Evolutionary conservation across 768 basidiomycete species (phyloP).

Genomic region (Punctularia strigosozonata): DNA sequence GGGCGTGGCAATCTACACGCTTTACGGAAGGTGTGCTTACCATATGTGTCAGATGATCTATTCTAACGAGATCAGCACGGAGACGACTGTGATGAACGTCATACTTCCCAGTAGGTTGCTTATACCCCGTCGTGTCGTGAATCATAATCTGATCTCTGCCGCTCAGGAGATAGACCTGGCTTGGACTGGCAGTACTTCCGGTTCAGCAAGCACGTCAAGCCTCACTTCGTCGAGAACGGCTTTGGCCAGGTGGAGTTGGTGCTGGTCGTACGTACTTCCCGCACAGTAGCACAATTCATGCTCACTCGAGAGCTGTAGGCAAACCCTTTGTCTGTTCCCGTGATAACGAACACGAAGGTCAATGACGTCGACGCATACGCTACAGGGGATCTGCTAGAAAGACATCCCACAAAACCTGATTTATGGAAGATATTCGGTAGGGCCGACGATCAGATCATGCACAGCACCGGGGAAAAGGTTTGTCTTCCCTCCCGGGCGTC

Average conservation of each 20-base stretch:
- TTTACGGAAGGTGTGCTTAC: too few relatives aligned
- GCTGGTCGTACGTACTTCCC: constrained; percentile 1
- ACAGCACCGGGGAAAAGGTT: constrained; percentile 29
- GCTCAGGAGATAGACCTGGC: constrained; percentile 6
- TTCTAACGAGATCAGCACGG: too few relatives aligned
- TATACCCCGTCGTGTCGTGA: background rate
- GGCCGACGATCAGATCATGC: constrained; percentile 33
- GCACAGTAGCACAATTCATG: background rate
- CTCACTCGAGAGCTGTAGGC: background rate
- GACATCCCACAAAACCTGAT: constrained; percentile 25
- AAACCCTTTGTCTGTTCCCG: background rate
- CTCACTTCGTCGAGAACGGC: background rate
- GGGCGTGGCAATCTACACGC: constrained; percentile 10
- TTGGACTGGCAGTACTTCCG: constrained; percentile 2
- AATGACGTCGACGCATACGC: constrained; percentile 17
- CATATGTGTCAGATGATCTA: too few relatives aligned
- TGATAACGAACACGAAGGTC: background rate
- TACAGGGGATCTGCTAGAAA: constrained; percentile 27
- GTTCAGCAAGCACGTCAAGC: background rate
- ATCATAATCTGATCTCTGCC: background rate
- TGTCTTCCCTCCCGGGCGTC: background rate
- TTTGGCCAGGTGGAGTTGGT: background rate
- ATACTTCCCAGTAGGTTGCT: background rate
- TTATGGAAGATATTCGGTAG: constrained; percentile 29
- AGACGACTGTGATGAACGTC: too few relatives aligned